phyloP scores from a whole-genome alignment of 331 rosid genomes.

The Rhamnella rubrinervis region DNA sequence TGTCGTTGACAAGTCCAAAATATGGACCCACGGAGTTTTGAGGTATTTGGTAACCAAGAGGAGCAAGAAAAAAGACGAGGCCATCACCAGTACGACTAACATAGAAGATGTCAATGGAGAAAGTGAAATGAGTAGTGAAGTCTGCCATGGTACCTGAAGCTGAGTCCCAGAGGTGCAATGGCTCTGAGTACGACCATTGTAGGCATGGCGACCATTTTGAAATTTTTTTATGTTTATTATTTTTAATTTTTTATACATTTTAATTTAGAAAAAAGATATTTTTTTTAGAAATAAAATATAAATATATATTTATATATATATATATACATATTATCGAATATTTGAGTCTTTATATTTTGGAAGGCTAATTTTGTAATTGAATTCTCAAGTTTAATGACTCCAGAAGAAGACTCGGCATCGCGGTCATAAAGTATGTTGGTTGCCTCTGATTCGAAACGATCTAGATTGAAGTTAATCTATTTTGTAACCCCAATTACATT shows the following conservation, averaged over 20 bases:
- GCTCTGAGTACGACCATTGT: conserved; percentile 30
- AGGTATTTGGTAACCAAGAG: conserved; percentile 22
- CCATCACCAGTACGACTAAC: conserved; percentile 10
- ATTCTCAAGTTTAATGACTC: conserved; percentile 29
- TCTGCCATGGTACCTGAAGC: conserved; percentile 4
- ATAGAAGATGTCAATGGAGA: background rate
- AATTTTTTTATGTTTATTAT: no score
- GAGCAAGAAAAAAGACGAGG: conserved; percentile 35
- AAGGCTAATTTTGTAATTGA: no score
- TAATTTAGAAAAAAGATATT: no score
- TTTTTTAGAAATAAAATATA: no score
- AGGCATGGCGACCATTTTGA: no score
- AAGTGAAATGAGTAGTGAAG: conserved; percentile 35
- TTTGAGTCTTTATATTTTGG: no score
- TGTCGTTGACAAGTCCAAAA: conserved; percentile 30
- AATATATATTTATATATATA: no score
- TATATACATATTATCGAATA: no score
- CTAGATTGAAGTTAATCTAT: conserved; percentile 32
- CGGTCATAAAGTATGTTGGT: conserved; percentile 22
- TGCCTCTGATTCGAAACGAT: conserved; percentile 1
- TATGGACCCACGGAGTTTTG: conserved; percentile 34
- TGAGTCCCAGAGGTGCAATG: conserved; percentile 33
- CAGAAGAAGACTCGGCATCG: conserved; percentile 22
- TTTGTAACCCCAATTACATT: no score
- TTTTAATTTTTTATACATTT: no score